Conservation (phyloP, 2,329 filamentous ascomycete genomes). For the Talaromyces islandicus region DNA sequence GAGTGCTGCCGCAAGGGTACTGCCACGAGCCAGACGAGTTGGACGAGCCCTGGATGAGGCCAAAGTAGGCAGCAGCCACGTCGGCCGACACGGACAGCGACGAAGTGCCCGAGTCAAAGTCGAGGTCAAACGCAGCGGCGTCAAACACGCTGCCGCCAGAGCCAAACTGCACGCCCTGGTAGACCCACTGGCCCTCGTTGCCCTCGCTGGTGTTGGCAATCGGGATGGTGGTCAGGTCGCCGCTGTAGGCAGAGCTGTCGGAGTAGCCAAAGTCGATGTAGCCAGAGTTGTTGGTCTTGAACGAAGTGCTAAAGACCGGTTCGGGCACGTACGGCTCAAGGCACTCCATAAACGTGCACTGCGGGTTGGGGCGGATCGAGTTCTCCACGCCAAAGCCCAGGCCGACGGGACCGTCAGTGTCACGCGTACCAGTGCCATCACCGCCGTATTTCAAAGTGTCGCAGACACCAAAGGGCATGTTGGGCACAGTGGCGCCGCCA, state of each 20-base stretch:
- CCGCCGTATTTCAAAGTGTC: not conserved
- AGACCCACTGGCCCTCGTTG: not conserved
- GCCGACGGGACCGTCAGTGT: not conserved
- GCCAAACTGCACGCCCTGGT: not conserved
- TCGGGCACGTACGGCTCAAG: not conserved
- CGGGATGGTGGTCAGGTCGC: not conserved
- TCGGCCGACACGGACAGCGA: not conserved
- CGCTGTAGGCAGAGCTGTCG: not conserved
- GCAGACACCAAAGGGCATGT: not conserved
- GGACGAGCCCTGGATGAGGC: not conserved
- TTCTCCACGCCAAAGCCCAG: not conserved
- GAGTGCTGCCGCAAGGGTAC: not conserved
- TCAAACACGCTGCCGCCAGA: not conserved
- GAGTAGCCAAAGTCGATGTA: not conserved
- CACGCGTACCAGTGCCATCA: not conserved
- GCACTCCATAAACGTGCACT: not conserved
- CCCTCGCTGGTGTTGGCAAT: not conserved
- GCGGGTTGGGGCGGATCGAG: not conserved
- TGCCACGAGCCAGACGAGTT: not conserved
- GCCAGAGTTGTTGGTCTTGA: not conserved
- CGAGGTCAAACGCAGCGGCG: not conserved
- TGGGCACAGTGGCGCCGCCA: not conserved
- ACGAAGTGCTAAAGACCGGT: not conserved
- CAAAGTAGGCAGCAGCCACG: not conserved
- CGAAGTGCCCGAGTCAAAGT: not conserved